Evolutionary conservation across 83 land plant species (phyloP).

Genomic region (Isoetes engelmannii): DNA sequence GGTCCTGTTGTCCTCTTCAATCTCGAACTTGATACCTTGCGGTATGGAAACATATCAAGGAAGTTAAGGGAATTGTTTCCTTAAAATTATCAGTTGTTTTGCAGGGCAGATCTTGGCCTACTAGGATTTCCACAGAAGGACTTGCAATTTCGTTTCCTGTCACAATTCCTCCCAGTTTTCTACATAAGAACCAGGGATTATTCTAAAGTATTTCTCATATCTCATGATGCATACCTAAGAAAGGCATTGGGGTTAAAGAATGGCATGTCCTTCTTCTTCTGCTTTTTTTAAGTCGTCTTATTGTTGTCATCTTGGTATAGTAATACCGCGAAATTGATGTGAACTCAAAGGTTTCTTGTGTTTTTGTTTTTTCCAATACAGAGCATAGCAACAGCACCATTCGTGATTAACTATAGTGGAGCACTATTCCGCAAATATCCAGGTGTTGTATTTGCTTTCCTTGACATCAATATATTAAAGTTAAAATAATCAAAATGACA

Average conservation of each 20-base stretch:
- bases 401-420: slow-evolving; percentile 76
- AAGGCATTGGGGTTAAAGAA: background rate
- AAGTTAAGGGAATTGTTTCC: background rate
- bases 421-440: slow-evolving; percentile 94
- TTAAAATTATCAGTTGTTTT: slow-evolving; percentile 9
- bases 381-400: slow-evolving; percentile 82
- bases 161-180: slow-evolving; percentile 85
- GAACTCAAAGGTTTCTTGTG: no score
- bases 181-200: slow-evolving; percentile 91
- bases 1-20: slow-evolving; percentile 79
- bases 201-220: slow-evolving; percentile 53
- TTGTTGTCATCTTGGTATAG: background rate
- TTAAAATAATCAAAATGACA: no score
- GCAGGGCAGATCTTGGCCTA: slow-evolving; percentile 88
- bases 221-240: background rate
- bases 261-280: background rate
- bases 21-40: slow-evolving; percentile 83
- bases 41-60: slow-evolving; percentile 32
- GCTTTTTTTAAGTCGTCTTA: background rate
- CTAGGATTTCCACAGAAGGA: slow-evolving; percentile 92
- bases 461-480: no score
- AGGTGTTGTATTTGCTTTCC: slow-evolving; percentile 38
- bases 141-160: slow-evolving; percentile 83
- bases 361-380: slow-evolving; percentile 19
- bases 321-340: background rate